Evolutionary conservation across 2,329 filamentous ascomycete genomes (phyloP), one percentile per base, ranked within the genome.

Genomic region (Aureobasidium namibiae): DNA sequence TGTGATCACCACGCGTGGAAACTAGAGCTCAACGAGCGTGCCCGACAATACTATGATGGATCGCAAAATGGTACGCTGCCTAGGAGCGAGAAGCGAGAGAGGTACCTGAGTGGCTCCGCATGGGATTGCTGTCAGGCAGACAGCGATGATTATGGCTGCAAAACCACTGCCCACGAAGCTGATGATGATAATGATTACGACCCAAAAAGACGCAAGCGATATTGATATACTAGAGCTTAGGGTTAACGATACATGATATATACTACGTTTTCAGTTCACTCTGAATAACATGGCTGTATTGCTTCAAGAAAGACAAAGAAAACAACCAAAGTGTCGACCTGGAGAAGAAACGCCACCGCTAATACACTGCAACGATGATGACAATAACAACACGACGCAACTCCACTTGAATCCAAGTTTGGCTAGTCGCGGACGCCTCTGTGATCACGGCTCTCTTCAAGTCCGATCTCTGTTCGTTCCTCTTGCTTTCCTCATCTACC

Each of bases 281-380:
- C 24, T 11, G 16, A n/a, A 16, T n/a, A 38, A n/a, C 14, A 18
- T 24, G 14, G 39, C 39, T 14, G 39, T 45, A 16, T 16, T 33
- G 26, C 45, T 33, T 23, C 6, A 45, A 45, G 10, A 29, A 4
- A 44, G 16, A 18, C 9, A 6, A 41, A 9, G 21, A 7, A 24
- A n/a, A 33, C 16, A 38, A 52, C 24, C 33, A 39, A 41, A 18
- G 33, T 7, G 1, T 21, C 49, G 9, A 39, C 11, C n/a, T 14
- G 10, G 14, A 49, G 45, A 49, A 49, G 11, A 54, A 26, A 45
- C 50, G 50, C 50, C 50, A 11, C 38, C 50, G 50, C 50, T 54
- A 54, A 54, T 54, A 52, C 48, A 52, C 31, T 49, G 46, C 46
- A 36, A 36, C 29, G 34, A 18, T 29, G 26, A 49, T 13, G 29